These are phyloP conservation scores for Fallopia convolvulus DNA, from an alignment of 148 eudicot species.

Conservation along the genomic window DNA sequence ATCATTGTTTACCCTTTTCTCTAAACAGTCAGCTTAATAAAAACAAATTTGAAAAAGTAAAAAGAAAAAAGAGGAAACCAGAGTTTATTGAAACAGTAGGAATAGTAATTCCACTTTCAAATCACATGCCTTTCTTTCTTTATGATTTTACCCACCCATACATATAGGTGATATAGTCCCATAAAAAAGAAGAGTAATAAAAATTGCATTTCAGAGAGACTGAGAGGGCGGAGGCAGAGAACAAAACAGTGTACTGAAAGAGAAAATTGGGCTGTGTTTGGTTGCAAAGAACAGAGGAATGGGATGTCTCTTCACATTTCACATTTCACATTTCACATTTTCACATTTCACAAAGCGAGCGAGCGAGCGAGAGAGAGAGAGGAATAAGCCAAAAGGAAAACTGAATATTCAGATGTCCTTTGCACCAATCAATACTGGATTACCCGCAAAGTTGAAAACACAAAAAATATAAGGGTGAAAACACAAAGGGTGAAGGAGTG, in stretches of 20 bases:
- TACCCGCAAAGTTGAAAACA: conserved; percentile 5
- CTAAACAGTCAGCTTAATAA: conserved; percentile 23
- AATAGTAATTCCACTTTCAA: conserved; percentile 3
- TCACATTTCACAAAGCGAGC: no score
- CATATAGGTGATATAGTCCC: background rate
- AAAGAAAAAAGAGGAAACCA: conserved; percentile 2
- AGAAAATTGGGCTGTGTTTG: conserved; percentile 8
- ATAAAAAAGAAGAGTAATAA: background rate
- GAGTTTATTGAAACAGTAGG: background rate
- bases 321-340: no score
- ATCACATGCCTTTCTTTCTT: conserved; percentile 1
- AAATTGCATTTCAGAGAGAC: background rate
- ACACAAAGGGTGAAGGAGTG: conserved; percentile 5
- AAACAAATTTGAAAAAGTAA: conserved; percentile 16
- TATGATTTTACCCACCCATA: background rate
- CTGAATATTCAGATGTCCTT: conserved; percentile 24
- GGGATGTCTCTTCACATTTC: conserved; percentile 24
- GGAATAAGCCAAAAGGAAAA: conserved; percentile 22
- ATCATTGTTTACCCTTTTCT: conserved; percentile 46
- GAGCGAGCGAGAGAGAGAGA: background rate
- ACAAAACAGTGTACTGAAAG: conserved; percentile 9
- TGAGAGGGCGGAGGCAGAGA: background rate
- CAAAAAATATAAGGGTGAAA: background rate
- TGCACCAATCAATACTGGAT: conserved; percentile 4
- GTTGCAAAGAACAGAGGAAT: conserved; percentile 22